These are phyloP conservation scores for Coelastrella sp. DNA, from an alignment of 139 green algal genomes.

Conservation along the genomic window DNA sequence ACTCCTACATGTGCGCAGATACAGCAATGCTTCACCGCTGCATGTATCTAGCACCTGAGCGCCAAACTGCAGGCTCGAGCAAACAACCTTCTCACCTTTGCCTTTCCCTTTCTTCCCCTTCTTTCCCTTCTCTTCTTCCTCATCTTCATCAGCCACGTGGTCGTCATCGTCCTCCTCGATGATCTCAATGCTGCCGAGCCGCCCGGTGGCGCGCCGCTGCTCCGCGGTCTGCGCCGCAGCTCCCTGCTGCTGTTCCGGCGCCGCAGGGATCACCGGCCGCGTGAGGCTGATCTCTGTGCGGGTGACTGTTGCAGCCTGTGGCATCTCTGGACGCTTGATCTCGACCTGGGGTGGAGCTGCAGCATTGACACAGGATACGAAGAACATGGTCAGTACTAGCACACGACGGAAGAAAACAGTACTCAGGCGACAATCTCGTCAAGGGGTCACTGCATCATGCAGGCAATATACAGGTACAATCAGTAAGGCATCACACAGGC, in stretches of 20 bases:
- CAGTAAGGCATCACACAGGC: not conserved
- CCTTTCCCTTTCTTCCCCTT: slow-evolving; percentile 45
- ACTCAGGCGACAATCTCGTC: not conserved
- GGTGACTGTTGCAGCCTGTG: not conserved
- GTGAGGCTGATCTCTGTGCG: not conserved
- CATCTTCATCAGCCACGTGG: slow-evolving; percentile 50
- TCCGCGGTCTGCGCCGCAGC: not conserved
- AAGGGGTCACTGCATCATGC: not conserved
- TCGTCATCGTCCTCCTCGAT: slow-evolving; percentile 37
- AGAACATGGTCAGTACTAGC: not conserved
- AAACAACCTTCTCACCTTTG: slow-evolving; percentile 37
- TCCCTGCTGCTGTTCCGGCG: not conserved
- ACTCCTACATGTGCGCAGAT: not conserved
- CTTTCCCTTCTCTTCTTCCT: slow-evolving; percentile 46
- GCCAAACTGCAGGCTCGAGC: no score
- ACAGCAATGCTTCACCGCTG: not conserved
- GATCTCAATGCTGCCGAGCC: not conserved
- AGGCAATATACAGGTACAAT: not conserved
- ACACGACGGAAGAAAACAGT: not conserved
- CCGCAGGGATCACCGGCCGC: not conserved
- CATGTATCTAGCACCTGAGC: not conserved
- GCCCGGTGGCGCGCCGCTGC: not conserved
- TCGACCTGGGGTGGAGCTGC: not conserved
- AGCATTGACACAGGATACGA: not conserved
- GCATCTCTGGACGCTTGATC: not conserved